phyloP scores from a whole-genome alignment of 2,329 filamentous ascomycete species.

The Rachicladosporium sp. region DNA sequence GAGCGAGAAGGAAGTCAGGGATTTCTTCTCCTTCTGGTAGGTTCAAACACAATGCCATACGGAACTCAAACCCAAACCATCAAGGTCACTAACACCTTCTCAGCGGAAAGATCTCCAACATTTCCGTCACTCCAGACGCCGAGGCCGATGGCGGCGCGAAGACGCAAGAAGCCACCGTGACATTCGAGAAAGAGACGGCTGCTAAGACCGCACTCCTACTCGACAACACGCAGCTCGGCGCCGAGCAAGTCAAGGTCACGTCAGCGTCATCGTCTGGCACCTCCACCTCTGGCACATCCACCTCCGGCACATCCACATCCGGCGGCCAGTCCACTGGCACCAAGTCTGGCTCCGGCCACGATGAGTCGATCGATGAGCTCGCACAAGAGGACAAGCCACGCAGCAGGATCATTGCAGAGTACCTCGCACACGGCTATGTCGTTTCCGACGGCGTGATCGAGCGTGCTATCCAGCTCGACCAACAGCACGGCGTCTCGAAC shows the following conservation, averaged over 20 bases:
- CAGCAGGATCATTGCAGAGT: slow-evolving; percentile 85
- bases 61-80: background rate
- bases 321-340: slow-evolving; percentile 46
- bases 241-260: slow-evolving; percentile 62
- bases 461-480: slow-evolving; percentile 74
- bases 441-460: slow-evolving; percentile 68
- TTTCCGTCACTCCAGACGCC: slow-evolving; percentile 56
- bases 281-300: slow-evolving; percentile 50
- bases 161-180: slow-evolving; percentile 76
- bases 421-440: slow-evolving; percentile 87
- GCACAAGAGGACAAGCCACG: slow-evolving; percentile 95
- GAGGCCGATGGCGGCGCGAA: slow-evolving; percentile 32
- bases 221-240: slow-evolving; percentile 88
- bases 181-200: slow-evolving; percentile 91
- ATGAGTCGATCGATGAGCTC: slow-evolving; percentile 55
- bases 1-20: slow-evolving; percentile 80
- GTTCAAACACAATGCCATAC: slow-evolving; percentile 45
- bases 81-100: slow-evolving; percentile 1
- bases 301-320: slow-evolving; percentile 49
- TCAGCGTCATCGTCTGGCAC: slow-evolving; percentile 56
- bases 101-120: slow-evolving; percentile 80
- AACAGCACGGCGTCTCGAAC: slow-evolving; percentile 72
- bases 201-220: slow-evolving; percentile 94
- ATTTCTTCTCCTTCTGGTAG: slow-evolving; percentile 80
- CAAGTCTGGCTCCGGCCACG: slow-evolving; percentile 27